These are phyloP conservation scores for Mycena indigotica DNA, from an alignment of 768 basidiomycete genomes.

Conservation along the genomic window DNA sequence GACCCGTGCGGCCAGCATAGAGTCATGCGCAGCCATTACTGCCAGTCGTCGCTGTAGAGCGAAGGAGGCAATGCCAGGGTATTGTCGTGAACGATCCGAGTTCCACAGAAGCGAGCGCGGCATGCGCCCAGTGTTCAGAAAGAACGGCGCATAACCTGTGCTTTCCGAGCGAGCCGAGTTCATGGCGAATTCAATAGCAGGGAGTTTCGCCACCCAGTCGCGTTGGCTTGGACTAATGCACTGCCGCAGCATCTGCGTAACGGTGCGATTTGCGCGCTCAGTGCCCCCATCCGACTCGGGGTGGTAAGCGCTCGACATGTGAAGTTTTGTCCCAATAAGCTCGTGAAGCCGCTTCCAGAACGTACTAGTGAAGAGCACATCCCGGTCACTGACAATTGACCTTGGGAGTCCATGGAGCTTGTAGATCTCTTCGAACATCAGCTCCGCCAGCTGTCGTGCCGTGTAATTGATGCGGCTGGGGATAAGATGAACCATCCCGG, in stretches of 20 bases:
- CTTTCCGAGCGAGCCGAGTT: slow-evolving; percentile 28
- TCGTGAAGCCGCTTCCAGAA: slow-evolving; percentile 26
- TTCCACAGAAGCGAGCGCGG: slow-evolving; percentile 36
- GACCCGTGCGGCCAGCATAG: slow-evolving; percentile 27
- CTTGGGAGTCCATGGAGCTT: slow-evolving; percentile 33
- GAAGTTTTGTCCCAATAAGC: slow-evolving; percentile 20
- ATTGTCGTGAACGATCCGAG: slow-evolving; percentile 18
- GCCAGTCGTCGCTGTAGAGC: slow-evolving; percentile 26
- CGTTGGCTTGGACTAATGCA: slow-evolving; percentile 15
- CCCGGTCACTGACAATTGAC: slow-evolving; percentile 29
- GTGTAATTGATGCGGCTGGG: slow-evolving; percentile 17
- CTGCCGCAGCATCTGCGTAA: slow-evolving; percentile 29
- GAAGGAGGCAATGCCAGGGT: slow-evolving; percentile 29
- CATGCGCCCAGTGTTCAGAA: slow-evolving; percentile 34
- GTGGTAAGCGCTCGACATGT: slow-evolving; percentile 31
- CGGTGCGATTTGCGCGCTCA: slow-evolving; percentile 34
- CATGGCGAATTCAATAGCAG: slow-evolving; percentile 1
- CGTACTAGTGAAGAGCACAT: slow-evolving; percentile 29
- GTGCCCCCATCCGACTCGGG: slow-evolving; percentile 41
- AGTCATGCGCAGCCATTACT: slow-evolving; percentile 29
- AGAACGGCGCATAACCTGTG: slow-evolving; percentile 38
- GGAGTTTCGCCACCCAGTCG: background rate
- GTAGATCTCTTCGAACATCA: slow-evolving; percentile 28
- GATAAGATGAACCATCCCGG: slow-evolving; percentile 29
- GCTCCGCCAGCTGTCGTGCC: slow-evolving; percentile 29